phyloP scores from a whole-genome alignment of 2,329 filamentous ascomycete species.

The Penicillium psychrosexuale region DNA sequence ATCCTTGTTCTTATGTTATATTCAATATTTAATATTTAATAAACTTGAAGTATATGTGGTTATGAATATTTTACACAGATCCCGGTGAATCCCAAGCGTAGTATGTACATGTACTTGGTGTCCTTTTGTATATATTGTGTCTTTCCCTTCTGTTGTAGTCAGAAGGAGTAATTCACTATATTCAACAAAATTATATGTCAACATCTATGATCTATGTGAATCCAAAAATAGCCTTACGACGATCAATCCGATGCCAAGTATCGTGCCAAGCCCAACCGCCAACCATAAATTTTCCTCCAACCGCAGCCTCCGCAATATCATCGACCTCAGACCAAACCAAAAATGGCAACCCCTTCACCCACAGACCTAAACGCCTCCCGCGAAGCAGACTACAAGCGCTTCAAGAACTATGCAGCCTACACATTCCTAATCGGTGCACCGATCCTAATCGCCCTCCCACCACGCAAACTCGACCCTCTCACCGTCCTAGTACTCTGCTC shows the following conservation, averaged over 20 bases:
- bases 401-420: constrained; percentile 42
- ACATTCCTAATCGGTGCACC: constrained; percentile 38
- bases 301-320: not conserved
- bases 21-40: not conserved
- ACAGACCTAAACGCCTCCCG: constrained; percentile 19
- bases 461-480: constrained; percentile 39
- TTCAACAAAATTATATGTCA: no score
- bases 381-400: constrained; percentile 38
- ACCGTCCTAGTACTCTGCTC: constrained; percentile 39
- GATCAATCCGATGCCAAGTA: not conserved
- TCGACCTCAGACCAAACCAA: not conserved
- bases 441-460: constrained; percentile 34
- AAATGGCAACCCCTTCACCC: constrained; percentile 7
- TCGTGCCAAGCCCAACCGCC: not conserved
- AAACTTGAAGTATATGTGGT: no score
- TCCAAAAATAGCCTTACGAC: not conserved
- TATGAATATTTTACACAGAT: not conserved
- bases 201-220: no score
- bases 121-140: not conserved
- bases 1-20: not conserved
- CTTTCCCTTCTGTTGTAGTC: not conserved
- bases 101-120: not conserved
- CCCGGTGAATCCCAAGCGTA: not conserved
- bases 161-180: not conserved
- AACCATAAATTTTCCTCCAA: constrained; percentile 21